Evolutionary conservation across 139 green algal genomes (phyloP).

Genomic region (Pycnococcus provasolii): DNA sequence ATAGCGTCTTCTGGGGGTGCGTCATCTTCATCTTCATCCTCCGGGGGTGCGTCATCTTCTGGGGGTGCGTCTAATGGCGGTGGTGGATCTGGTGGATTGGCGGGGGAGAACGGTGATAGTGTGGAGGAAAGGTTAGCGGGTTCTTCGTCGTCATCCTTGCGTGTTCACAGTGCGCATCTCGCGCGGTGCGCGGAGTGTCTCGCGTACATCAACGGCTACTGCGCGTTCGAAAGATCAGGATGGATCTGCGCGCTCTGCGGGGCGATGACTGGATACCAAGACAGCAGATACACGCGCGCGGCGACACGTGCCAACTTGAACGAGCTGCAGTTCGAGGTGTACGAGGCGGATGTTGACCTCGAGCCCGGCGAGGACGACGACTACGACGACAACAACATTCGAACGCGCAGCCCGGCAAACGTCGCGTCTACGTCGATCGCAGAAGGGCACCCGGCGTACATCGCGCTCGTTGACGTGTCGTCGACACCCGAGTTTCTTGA

Average conservation of each 20-base stretch:
- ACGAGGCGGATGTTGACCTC: not conserved
- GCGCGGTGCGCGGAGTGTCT: conserved; percentile 7
- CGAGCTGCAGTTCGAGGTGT: not conserved
- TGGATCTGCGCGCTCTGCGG: conserved; percentile 7
- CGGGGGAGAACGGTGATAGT: not conserved
- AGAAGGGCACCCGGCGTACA: not conserved
- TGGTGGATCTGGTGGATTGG: not conserved
- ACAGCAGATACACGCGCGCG: not conserved
- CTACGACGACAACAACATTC: no score
- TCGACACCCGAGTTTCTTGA: not conserved
- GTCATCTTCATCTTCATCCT: not conserved
- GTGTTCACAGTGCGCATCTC: not conserved
- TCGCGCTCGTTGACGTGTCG: conserved; percentile 1
- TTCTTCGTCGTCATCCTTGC: no score
- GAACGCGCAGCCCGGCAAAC: no score
- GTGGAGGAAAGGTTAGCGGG: not conserved
- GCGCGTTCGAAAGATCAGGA: conserved; percentile 3
- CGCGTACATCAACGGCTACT: conserved; percentile 12
- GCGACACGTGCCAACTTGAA: not conserved
- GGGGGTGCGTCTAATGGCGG: no score
- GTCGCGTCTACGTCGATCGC: not conserved
- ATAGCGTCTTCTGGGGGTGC: not conserved
- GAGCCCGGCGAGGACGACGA: not conserved
- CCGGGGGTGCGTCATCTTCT: no score
- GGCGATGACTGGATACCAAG: not conserved